Conservation (phyloP, 495 filamentous ascomycete genomes). For the Echria macrotheca region DNA sequence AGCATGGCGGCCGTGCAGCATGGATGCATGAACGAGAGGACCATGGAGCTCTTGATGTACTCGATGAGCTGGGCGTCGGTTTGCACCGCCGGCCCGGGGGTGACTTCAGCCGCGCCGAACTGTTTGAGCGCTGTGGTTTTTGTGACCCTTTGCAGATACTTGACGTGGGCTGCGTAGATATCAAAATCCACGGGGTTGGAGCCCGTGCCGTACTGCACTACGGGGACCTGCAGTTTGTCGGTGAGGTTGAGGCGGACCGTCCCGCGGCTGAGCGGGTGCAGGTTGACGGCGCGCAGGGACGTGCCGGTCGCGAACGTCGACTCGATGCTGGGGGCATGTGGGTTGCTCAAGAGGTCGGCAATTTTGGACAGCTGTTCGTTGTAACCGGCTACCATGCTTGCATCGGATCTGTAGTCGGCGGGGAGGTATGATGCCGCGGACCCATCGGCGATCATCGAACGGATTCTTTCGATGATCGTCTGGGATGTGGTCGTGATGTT, state of each 20-base stretch:
- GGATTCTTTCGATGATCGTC: conserved; percentile 15
- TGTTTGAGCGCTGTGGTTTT: background rate
- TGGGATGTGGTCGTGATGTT: conserved; percentile 13
- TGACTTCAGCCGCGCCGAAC: background rate
- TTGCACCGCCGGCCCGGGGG: conserved; percentile 1
- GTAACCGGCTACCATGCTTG: conserved; percentile 20
- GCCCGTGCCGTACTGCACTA: conserved; percentile 20
- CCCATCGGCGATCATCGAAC: background rate
- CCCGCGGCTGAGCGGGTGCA: conserved; percentile 33
- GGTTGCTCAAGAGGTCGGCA: conserved; percentile 13
- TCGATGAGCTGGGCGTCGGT: background rate
- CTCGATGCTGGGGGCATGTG: conserved; percentile 18
- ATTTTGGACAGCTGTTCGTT: conserved; percentile 16
- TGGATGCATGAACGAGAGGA: conserved; percentile 5
- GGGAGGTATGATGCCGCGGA: conserved; percentile 11
- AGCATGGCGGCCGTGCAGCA: conserved; percentile 12
- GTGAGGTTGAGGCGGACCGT: conserved; percentile 5
- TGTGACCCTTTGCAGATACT: conserved; percentile 4
- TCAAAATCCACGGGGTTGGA: conserved; percentile 25
- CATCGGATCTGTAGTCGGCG: conserved; percentile 1
- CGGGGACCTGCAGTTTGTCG: background rate
- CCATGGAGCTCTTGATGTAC: background rate
- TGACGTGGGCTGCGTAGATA: conserved; percentile 11
- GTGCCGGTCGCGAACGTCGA: conserved; percentile 19
- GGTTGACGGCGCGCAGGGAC: conserved; percentile 12